Evolutionary conservation across 306 rosid species (phyloP).

Genomic region (Cucumis melo): DNA sequence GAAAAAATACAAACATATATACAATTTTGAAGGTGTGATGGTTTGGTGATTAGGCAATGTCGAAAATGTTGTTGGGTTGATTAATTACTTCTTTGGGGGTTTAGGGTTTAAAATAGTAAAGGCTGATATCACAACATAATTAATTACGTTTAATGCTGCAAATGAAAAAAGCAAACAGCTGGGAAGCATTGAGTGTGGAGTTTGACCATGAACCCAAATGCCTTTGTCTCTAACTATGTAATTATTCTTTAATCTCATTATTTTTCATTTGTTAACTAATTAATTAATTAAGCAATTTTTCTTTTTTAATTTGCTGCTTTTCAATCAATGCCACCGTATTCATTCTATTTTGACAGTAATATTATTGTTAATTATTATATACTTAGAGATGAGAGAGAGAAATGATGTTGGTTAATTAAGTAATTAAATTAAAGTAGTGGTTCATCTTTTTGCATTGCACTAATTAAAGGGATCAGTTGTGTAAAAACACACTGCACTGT

Average conservation of each 20-base stretch:
- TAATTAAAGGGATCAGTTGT: too few relatives aligned
- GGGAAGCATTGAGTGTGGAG: not conserved
- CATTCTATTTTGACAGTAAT: too few relatives aligned
- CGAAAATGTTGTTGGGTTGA: not conserved
- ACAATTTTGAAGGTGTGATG: not conserved
- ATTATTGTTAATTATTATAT: too few relatives aligned
- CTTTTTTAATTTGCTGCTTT: not conserved
- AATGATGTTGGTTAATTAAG: too few relatives aligned
- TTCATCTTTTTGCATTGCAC: too few relatives aligned
- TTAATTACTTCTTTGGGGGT: not conserved
- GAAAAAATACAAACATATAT: too few relatives aligned
- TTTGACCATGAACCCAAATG: slow-evolving; percentile 1
- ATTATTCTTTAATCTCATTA: not conserved
- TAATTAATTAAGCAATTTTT: not conserved
- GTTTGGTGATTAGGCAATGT: not conserved
- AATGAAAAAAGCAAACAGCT: not conserved
- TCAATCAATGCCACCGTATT: not conserved
- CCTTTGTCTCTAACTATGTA: not conserved
- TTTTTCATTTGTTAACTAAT: not conserved
- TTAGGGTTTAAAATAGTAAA: not conserved
- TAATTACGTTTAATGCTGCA: not conserved
- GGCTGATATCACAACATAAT: not conserved
- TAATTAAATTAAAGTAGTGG: too few relatives aligned
- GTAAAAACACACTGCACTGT: too few relatives aligned
- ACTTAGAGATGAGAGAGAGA: too few relatives aligned